Percentiles rank a stretch among this genome's conserved stretches.
Evolutionary conservation across 495 filamentous ascomycete genomes (phyloP).

Genomic region (Neurospora hispaniola): DNA sequence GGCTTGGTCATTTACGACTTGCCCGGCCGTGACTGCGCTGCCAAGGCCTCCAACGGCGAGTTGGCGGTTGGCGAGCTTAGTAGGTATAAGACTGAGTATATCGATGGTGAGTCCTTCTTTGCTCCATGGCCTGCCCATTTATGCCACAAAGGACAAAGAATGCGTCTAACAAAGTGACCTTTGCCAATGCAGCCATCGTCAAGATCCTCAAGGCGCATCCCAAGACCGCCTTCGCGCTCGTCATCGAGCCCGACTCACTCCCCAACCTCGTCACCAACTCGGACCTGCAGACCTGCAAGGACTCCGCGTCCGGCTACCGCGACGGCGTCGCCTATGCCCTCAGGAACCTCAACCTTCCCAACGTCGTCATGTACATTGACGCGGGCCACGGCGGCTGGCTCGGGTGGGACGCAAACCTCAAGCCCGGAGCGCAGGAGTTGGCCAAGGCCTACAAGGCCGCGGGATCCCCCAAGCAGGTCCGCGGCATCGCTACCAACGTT

Average conservation of each 20-base stretch:
- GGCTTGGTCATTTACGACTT: constrained; percentile 69
- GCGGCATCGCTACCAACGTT: constrained; percentile 69
- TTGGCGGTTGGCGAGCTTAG: constrained; percentile 51
- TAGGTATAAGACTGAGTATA: constrained; percentile 59
- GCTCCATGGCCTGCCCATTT: no score
- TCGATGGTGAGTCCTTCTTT: constrained; percentile 41
- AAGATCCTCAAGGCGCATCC: constrained; percentile 41
- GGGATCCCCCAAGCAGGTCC: constrained; percentile 51
- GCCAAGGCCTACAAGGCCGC: constrained; percentile 56
- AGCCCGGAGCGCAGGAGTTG: constrained; percentile 58
- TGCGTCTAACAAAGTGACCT: no score
- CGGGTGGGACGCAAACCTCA: constrained; percentile 70
- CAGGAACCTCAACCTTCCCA: constrained; percentile 58
- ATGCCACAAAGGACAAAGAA: no score
- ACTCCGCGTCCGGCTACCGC: constrained; percentile 53
- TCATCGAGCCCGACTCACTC: constrained; percentile 68
- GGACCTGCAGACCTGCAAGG: constrained; percentile 50
- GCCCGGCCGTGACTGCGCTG: constrained; percentile 68
- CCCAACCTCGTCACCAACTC: constrained; percentile 74
- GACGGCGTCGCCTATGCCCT: constrained; percentile 64
- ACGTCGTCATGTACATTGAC: constrained; percentile 78
- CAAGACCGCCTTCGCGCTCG: constrained; percentile 42
- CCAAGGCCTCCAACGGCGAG: constrained; percentile 68
- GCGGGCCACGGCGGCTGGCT: constrained; percentile 77
- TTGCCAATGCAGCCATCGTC: constrained; percentile 39